These are phyloP conservation scores for Strigomonas galati DNA, from an alignment of 208 protist genomes.

Conservation along the genomic window DNA sequence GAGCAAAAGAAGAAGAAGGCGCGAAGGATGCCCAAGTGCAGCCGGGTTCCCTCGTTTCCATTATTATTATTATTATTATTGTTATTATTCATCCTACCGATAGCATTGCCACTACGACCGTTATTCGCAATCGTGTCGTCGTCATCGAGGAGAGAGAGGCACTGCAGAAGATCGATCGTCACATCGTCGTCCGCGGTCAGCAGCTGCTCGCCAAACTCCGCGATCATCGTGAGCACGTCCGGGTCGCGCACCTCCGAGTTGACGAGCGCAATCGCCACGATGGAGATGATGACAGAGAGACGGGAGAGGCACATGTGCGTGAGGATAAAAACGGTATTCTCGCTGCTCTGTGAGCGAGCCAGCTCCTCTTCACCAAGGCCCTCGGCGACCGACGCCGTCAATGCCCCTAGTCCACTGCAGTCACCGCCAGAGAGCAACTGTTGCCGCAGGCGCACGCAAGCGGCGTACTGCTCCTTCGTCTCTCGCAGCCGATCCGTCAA, in stretches of 20 bases:
- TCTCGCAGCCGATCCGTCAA: constrained; percentile 40
- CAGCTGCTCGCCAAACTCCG: constrained; percentile 59
- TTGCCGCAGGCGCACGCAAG: constrained; percentile 50
- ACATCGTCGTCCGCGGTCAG: constrained; percentile 61
- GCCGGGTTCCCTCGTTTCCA: constrained; percentile 10
- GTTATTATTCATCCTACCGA: neutral
- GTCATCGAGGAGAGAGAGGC: constrained; percentile 45
- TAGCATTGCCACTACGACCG: neutral
- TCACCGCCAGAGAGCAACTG: constrained; percentile 13
- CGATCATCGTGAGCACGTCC: constrained; percentile 49
- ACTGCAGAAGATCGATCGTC: constrained; percentile 63
- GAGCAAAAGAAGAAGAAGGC: constrained; percentile 84
- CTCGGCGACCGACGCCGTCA: neutral
- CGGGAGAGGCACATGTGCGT: constrained; percentile 77
- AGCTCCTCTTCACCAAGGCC: neutral
- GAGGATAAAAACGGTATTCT: constrained; percentile 42
- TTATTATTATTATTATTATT: constrained; percentile 11
- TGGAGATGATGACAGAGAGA: constrained; percentile 79
- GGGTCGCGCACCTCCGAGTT: constrained; percentile 45
- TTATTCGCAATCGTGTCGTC: constrained; percentile 14
- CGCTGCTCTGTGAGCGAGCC: neutral
- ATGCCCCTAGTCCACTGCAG: neutral
- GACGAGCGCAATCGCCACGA: constrained; percentile 70
- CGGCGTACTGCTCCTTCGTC: constrained; percentile 61
- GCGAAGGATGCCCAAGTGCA: constrained; percentile 75